Evolutionary conservation across 495 filamentous ascomycete genomes (phyloP), one percentile per base, ranked within the genome.

Genomic region (Oidiodendron maius): DNA sequence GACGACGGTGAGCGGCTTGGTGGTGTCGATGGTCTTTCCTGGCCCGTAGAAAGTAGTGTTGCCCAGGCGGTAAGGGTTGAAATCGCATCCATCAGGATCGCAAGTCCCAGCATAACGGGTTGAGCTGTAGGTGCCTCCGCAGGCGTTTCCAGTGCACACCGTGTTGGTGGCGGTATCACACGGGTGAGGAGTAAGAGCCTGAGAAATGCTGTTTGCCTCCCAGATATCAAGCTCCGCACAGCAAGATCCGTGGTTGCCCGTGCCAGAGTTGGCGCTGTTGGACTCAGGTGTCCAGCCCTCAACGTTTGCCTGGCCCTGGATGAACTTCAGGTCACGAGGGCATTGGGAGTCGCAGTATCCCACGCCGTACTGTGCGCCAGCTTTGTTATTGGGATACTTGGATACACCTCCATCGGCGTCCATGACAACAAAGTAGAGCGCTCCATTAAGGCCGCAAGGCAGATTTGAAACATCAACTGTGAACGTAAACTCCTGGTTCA

Each of bases 291-390:
- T 54, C 81, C 81, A 84, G 53, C 71, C 78, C 25, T 51, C 44
- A 50, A 79, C 69, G 51, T 61, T n/a, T n/a, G n/a, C n/a, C n/a
- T n/a, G n/a, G 21, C 81, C 83, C 50, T 83, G 72, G 61, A 86
- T 82, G 65, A 86, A 88, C 52, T 78, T 80, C 42, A 82, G 57
- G 50, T 82, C 79, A 12, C 67, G 67, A 0, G 77, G 78, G 55
- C 84, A 88, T 63, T 88, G 84, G 13, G 82, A 76, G 60, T 88
- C 84, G 50, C 84, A 88, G 61, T 88, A 88, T 0, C 84, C 84
- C 0, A 82, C 83, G 11, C 84, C 84, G 44, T 84, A 86, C 39
- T 69, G 68, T 34, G 84, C 84, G 36, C 84, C 84, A 5, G 82
- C 84, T 37, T 75, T 72, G 69, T 87, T 86, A 39, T 63, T 65